Conservation (phyloP, 164 flowering plant species). For the Protea cynaroides region DNA sequence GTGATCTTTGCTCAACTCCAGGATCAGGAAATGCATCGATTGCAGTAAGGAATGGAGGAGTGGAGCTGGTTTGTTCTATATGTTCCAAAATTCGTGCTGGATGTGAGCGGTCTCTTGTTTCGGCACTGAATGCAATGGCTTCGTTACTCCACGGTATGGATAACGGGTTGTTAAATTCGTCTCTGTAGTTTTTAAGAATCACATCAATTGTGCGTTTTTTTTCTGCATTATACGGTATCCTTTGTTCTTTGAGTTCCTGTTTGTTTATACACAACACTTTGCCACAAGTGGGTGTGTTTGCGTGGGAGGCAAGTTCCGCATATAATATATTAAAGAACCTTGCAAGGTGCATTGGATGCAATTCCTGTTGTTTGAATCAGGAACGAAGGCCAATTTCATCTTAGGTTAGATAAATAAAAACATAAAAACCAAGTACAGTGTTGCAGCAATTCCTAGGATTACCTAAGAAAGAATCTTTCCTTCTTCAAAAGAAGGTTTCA, state of each 20-base stretch:
- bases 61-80: conserved; percentile 59
- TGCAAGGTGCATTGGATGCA: not conserved
- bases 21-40: conserved; percentile 60
- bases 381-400: not conserved
- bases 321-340: not conserved
- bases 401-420: not conserved
- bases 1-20: conserved; percentile 38
- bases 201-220: not conserved
- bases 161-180: not conserved
- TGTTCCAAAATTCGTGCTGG: conserved; percentile 40
- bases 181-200: not conserved
- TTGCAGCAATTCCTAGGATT: not conserved
- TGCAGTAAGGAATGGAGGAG: conserved; percentile 67
- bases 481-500: not conserved
- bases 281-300: not conserved
- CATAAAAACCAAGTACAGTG: not conserved
- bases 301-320: not conserved
- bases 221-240: not conserved
- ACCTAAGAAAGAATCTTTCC: not conserved
- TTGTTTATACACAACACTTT: no score
- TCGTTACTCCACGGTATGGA: conserved; percentile 58
- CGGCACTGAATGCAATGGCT: conserved; percentile 52
- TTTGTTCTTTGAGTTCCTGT: no score
- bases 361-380: not conserved
- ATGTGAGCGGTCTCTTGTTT: conserved; percentile 23